Percentiles rank a stretch among this genome's conserved stretches.
Evolutionary conservation across 164 flowering plant species (phyloP).

Genomic region (Vitis labrusca): DNA sequence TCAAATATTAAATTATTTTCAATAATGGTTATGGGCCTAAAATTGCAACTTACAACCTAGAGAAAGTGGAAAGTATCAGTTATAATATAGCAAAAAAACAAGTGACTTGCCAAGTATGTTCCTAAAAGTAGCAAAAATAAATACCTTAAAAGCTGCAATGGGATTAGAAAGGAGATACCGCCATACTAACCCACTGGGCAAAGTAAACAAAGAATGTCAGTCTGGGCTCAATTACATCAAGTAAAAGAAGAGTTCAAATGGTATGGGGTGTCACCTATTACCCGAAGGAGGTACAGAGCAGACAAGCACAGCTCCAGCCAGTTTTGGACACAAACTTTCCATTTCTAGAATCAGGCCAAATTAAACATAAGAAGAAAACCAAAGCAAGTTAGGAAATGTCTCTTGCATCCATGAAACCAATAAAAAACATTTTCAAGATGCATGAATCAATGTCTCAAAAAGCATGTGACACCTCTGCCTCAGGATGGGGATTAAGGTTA

Average conservation of each 20-base stretch:
- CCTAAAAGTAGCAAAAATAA: constrained; percentile 2
- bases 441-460: not conserved
- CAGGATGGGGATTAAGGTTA: not conserved
- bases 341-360: constrained; percentile 23
- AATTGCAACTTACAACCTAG: not conserved
- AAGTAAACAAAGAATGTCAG: constrained; percentile 12
- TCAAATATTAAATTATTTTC: too few relatives aligned
- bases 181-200: constrained; percentile 76
- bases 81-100: not conserved
- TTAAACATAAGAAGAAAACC: not conserved
- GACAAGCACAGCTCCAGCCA: constrained; percentile 73
- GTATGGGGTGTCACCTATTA: constrained; percentile 55
- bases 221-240: not conserved
- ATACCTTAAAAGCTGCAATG: constrained; percentile 88
- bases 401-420: not conserved
- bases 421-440: not conserved
- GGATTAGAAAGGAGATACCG: constrained; percentile 86
- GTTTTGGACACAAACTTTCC: constrained; percentile 36
- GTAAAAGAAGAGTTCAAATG: constrained; percentile 1
- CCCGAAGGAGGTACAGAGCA: constrained; percentile 97
- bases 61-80: not conserved
- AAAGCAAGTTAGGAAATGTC: not conserved
- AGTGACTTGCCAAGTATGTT: not conserved
- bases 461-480: not conserved
- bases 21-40: not conserved